phyloP scores from a whole-genome alignment of 129 eudicot genomes.

The Escallonia herrerae region DNA sequence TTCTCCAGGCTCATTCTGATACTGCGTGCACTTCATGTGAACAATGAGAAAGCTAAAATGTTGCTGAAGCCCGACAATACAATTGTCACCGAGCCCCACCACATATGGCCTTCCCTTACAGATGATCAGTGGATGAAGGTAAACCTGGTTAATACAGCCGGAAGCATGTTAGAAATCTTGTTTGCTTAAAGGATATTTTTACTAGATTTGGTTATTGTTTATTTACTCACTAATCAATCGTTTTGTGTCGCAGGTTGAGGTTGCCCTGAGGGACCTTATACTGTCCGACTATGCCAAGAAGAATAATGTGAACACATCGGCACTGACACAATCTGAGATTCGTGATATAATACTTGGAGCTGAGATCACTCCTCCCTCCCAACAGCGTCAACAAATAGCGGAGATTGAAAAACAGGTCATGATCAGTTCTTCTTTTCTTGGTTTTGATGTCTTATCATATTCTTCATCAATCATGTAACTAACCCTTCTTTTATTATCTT shows the following conservation, averaged over 20 bases:
- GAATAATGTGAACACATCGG: slow-evolving; percentile 96
- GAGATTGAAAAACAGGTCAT: slow-evolving; percentile 93
- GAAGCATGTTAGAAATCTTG: no score
- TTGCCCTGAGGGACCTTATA: slow-evolving; percentile 86
- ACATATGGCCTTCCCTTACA: slow-evolving; percentile 93
- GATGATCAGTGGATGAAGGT: slow-evolving; percentile 99
- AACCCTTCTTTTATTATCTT: not conserved
- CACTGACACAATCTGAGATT: slow-evolving; percentile 93
- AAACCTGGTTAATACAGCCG: not conserved
- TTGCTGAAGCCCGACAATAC: slow-evolving; percentile 97
- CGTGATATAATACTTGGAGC: slow-evolving; percentile 99
- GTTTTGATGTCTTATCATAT: not conserved
- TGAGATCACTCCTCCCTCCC: slow-evolving; percentile 96
- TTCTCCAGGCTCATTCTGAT: slow-evolving; percentile 96
- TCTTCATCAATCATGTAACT: not conserved
- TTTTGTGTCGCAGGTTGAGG: slow-evolving; percentile 77
- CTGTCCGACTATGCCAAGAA: slow-evolving; percentile 96
- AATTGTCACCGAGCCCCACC: slow-evolving; percentile 92
- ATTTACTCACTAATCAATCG: slow-evolving; percentile 1
- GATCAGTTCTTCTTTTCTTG: not conserved
- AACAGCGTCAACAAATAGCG: slow-evolving; percentile 94
- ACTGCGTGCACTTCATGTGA: slow-evolving; percentile 94
- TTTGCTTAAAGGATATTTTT: no score
- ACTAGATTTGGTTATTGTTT: no score
- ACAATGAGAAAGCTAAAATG: slow-evolving; percentile 99